Evolutionary conservation across 192 early-diverging fungal species (phyloP).

Genomic region (Mortierella claussenii): DNA sequence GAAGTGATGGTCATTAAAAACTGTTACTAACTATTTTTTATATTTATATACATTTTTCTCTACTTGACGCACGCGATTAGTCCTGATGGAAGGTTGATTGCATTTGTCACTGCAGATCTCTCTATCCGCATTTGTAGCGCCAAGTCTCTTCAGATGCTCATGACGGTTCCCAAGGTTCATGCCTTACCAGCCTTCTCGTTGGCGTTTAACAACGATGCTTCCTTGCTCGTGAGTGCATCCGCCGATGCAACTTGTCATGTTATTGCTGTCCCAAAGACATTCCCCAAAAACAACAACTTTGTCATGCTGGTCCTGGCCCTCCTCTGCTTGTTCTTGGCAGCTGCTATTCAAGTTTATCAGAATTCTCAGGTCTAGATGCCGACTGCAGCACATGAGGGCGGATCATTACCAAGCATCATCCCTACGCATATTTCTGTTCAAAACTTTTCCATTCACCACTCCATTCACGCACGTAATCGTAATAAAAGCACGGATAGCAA

Average conservation of each 20-base stretch:
- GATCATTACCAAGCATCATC: no score
- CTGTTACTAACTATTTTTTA: no score
- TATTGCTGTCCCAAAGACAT: conserved; percentile 63
- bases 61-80: no score
- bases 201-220: conserved; percentile 74
- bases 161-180: conserved; percentile 77
- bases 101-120: conserved; percentile 78
- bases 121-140: conserved; percentile 74
- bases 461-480: no score
- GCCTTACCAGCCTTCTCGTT: conserved; percentile 82
- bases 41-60: no score
- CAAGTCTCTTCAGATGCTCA: conserved; percentile 64
- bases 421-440: no score
- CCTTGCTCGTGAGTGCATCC: conserved; percentile 80
- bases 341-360: conserved; percentile 30
- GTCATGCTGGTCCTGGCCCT: conserved; percentile 41
- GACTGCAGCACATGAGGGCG: not conserved
- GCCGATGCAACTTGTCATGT: conserved; percentile 81
- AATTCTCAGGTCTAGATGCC: conserved; percentile 16
- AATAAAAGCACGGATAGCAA: no score
- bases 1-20: no score
- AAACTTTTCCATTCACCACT: no score
- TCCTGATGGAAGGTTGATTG: conserved; percentile 74
- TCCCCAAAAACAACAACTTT: conserved; percentile 53
- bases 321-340: conserved; percentile 48